phyloP scores from a whole-genome alignment of 164 flowering plant genomes.

The Vitis rupestris region DNA sequence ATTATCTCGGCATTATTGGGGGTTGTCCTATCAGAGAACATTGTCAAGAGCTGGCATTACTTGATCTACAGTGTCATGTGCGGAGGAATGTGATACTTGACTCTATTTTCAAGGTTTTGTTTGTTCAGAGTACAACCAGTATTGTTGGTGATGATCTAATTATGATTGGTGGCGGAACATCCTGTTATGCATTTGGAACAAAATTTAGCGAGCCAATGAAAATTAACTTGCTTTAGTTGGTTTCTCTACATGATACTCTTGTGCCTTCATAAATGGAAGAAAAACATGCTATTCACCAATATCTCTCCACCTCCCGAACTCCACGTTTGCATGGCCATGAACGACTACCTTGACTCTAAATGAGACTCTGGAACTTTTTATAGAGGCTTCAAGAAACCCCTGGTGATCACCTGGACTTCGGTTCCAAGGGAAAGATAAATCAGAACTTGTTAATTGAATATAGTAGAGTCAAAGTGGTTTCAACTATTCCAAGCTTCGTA shows the following conservation, averaged over 20 bases:
- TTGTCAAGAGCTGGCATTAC: slow-evolving; percentile 60
- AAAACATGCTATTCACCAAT: slow-evolving; percentile 2
- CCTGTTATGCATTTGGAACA: slow-evolving; percentile 98
- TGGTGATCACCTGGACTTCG: no score
- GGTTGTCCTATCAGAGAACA: slow-evolving; percentile 80
- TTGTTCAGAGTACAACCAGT: slow-evolving; percentile 75
- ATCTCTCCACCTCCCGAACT: no score
- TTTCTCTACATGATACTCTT: slow-evolving; percentile 13
- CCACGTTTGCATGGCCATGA: no score
- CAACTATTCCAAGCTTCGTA: no score
- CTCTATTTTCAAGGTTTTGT: slow-evolving; percentile 48
- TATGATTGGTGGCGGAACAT: slow-evolving; percentile 86
- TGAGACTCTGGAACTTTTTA: no score
- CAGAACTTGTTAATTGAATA: no score
- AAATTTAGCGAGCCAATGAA: slow-evolving; percentile 78
- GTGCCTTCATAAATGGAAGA: slow-evolving; percentile 15
- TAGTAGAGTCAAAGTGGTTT: no score
- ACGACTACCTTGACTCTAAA: no score
- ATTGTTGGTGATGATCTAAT: slow-evolving; percentile 71
- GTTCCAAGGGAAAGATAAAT: no score
- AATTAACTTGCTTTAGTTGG: slow-evolving; percentile 47
- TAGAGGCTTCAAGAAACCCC: no score
- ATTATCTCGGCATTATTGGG: slow-evolving; percentile 78
- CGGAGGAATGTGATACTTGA: slow-evolving; percentile 67
- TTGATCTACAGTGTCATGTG: slow-evolving; percentile 41